These are phyloP conservation scores for Smittium culicis DNA, from an alignment of 371 early-diverging fungal species.

Conservation along the genomic window DNA sequence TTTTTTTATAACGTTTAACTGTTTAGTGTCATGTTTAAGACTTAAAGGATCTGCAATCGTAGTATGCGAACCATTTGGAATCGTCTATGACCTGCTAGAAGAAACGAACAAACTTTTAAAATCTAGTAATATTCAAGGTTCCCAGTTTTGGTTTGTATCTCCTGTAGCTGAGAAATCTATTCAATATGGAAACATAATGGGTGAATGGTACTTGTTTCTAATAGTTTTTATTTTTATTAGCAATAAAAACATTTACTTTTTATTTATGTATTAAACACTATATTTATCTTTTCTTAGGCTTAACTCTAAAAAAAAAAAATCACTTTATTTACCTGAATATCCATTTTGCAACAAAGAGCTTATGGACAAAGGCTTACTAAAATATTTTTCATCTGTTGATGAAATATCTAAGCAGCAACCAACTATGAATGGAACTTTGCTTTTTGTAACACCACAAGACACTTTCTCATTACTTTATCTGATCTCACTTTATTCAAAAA, in stretches of 20 bases:
- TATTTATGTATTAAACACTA: conserved; percentile 12
- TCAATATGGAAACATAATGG: conserved; percentile 69
- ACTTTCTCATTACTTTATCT: neutral
- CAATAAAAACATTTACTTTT: no score
- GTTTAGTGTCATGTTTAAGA: conserved; percentile 15
- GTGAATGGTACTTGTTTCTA: conserved; percentile 48
- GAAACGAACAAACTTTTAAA: conserved; percentile 39
- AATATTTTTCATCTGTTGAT: conserved; percentile 6
- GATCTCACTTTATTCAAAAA: neutral
- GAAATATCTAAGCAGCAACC: neutral
- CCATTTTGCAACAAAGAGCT: conserved; percentile 30
- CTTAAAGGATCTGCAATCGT: conserved; percentile 54
- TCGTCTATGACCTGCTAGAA: conserved; percentile 60
- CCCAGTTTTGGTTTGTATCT: conserved; percentile 54
- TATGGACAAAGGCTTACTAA: conserved; percentile 21
- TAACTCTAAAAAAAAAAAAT: neutral
- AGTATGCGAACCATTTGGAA: conserved; percentile 49
- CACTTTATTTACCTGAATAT: conserved; percentile 25
- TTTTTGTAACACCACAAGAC: conserved; percentile 7
- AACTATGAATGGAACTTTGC: neutral
- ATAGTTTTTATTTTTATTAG: conserved; percentile 11
- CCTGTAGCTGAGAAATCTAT: conserved; percentile 62
- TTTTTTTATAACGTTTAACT: conserved; percentile 13
- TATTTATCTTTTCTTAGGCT: conserved; percentile 7
- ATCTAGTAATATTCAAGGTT: conserved; percentile 37